Evolutionary conservation across 257 asterid species (phyloP), one percentile per base, ranked within the genome.

Genomic region (Jacaranda copaia): DNA sequence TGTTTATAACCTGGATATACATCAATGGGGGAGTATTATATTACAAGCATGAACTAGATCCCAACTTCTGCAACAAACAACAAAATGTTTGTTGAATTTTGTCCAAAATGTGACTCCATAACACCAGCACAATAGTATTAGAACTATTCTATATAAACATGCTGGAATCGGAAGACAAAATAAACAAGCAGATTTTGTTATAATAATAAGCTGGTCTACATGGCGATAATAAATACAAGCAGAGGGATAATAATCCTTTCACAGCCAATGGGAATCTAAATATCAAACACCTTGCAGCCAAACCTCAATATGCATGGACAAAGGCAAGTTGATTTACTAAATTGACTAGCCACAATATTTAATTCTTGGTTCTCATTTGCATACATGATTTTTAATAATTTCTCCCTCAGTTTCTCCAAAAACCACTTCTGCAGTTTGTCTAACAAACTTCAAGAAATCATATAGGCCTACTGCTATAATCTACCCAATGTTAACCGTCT

Each of bases 1-100:
- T 89, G 92, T 25, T 84, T 85, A 78, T 95, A 95, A 70, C 99
- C 98, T 93, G 76, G 82, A 84, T n/a, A 67, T 18, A 39, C 51
- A 68, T 32, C 18, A 61, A 57, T 51, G 8, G 63, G 32, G 65
- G 48, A 9, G 52, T 9, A 13, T 42, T 4, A 42, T 40, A 49
- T 51, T 51, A 66, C 72, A 70, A 78, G 76, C 51, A 42, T 19
- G 69, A 39, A 72, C 18, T 20, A 59, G 10, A 14, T 4, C 68
- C 73, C 12, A 49, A 49, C 58, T 77, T 58, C 14, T 52, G 32
- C 3, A 12, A 62, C 0, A 49, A 70, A 15, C 16, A 40, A 45
- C 59, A 58, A 6, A 8, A 12, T 6, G 16, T 7, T 40, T n/a
- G 32, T 42, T 18, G 25, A 40, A 12, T 11, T 56, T 20, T 40